phyloP scores from a whole-genome alignment of 192 early-diverging fungal genomes.

The Obelidium mucronatum region DNA sequence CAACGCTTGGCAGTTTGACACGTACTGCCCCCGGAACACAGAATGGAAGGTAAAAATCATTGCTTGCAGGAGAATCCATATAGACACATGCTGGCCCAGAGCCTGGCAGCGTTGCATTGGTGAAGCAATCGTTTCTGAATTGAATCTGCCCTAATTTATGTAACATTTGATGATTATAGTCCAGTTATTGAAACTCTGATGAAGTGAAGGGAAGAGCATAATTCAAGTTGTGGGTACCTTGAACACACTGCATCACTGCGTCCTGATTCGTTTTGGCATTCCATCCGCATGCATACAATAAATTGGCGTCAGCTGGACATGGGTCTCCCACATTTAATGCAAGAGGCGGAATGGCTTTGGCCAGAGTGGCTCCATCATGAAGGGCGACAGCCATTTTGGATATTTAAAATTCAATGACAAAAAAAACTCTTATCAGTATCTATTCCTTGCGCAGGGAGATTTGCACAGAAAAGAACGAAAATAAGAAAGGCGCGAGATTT shows the following conservation, averaged over 20 bases:
- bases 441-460: no score
- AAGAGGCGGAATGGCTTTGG: constrained; percentile 10
- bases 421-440: no score
- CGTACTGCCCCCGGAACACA: constrained; percentile 1
- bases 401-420: no score
- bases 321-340: neutral
- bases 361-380: neutral
- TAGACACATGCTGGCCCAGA: constrained; percentile 16
- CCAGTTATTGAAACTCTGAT: no score
- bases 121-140: neutral
- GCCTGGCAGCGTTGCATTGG: neutral
- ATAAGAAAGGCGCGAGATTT: no score
- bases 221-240: neutral
- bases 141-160: neutral
- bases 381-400: no score
- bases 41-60: constrained; percentile 10
- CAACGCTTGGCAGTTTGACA: no score
- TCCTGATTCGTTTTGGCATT: neutral
- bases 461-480: no score
- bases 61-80: neutral
- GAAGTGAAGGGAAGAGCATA: no score
- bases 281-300: constrained; percentile 12
- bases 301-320: neutral
- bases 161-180: no score
- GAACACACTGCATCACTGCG: neutral